A percentile compares a stretch with the other conserved stretches of the same genome.
Evolutionary conservation across 345 rosid genomes (phyloP).

Genomic region (Raphanus raphanistrum): DNA sequence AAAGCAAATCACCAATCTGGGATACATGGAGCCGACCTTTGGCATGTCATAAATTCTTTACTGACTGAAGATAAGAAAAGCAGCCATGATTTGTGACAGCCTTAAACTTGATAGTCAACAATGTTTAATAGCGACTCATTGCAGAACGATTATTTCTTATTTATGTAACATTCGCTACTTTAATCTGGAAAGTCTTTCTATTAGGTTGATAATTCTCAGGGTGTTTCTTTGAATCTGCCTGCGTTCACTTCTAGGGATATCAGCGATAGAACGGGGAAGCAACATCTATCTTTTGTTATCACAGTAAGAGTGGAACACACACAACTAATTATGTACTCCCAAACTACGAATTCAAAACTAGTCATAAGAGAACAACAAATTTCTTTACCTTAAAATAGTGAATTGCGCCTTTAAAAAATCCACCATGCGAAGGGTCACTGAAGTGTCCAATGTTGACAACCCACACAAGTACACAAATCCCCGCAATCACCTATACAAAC

Average conservation of each 20-base stretch:
- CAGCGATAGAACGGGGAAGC: conserved; percentile 16
- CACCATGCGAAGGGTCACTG: conserved; percentile 95
- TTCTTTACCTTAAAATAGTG: conserved; percentile 90
- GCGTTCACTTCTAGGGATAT: not conserved
- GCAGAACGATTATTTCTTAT: not conserved
- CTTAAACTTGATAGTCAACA: conserved; percentile 9
- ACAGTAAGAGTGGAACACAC: conserved; percentile 15
- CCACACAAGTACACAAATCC: conserved; percentile 96
- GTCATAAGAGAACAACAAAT: conserved; percentile 7
- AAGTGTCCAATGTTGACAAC: conserved; percentile 97
- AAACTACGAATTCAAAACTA: conserved; percentile 12
- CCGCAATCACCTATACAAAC: conserved; percentile 84
- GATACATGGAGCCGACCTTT: conserved; percentile 17
- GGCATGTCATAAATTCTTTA: not conserved
- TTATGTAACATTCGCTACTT: conserved; percentile 8
- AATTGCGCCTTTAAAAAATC: conserved; percentile 92
- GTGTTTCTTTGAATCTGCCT: not conserved
- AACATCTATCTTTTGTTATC: conserved; percentile 9
- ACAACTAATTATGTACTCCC: not conserved
- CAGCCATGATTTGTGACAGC: conserved; percentile 12
- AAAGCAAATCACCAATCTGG: conserved; percentile 38
- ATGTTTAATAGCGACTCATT: not conserved
- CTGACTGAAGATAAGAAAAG: conserved; percentile 2
- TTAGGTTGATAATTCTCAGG: conserved; percentile 1
- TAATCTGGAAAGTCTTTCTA: conserved; percentile 11